phyloP scores from a whole-genome alignment of 192 early-diverging fungal genomes.

The Linnemannia exigua region DNA sequence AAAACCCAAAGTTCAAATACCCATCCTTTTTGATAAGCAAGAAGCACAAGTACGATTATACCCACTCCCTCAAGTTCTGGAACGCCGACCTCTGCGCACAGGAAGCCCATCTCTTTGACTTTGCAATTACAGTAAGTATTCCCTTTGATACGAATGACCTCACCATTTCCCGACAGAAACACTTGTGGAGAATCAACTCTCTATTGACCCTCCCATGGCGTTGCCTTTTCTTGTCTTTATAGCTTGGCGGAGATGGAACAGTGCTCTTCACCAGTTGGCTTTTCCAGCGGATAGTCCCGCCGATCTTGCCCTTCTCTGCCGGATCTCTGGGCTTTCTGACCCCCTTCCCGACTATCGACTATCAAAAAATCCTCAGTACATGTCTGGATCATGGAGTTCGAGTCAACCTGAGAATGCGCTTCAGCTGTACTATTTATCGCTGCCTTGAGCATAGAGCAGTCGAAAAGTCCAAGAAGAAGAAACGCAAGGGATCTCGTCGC shows the following conservation, averaged over 20 bases:
- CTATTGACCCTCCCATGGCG: neutral
- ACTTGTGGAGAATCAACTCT: neutral
- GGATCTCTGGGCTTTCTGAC: slow-evolving; percentile 97
- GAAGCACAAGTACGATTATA: slow-evolving; percentile 59
- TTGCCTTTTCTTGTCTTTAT: neutral
- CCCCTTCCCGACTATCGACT: slow-evolving; percentile 82
- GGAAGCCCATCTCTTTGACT: slow-evolving; percentile 83
- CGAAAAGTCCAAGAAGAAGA: slow-evolving; percentile 54
- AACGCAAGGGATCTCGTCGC: slow-evolving; percentile 53
- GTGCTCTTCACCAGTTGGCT: slow-evolving; percentile 95
- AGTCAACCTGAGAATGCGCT: slow-evolving; percentile 91
- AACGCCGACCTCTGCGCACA: slow-evolving; percentile 77
- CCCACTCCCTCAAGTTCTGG: slow-evolving; percentile 75
- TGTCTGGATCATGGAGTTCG: slow-evolving; percentile 78
- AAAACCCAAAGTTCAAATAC: slow-evolving; percentile 70
- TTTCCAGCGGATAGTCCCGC: slow-evolving; percentile 88
- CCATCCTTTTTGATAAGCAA: slow-evolving; percentile 59
- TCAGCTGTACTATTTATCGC: slow-evolving; percentile 92
- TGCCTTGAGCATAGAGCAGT: slow-evolving; percentile 48
- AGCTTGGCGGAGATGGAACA: slow-evolving; percentile 96
- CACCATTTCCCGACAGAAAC: neutral
- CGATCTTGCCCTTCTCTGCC: slow-evolving; percentile 93
- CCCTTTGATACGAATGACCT: neutral
- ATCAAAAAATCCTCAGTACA: slow-evolving; percentile 68
- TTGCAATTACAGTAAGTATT: slow-evolving; percentile 83